Evolutionary conservation across 148 eudicot species (phyloP), one percentile per base, ranked within the genome.

Genomic region (Silene conica): DNA sequence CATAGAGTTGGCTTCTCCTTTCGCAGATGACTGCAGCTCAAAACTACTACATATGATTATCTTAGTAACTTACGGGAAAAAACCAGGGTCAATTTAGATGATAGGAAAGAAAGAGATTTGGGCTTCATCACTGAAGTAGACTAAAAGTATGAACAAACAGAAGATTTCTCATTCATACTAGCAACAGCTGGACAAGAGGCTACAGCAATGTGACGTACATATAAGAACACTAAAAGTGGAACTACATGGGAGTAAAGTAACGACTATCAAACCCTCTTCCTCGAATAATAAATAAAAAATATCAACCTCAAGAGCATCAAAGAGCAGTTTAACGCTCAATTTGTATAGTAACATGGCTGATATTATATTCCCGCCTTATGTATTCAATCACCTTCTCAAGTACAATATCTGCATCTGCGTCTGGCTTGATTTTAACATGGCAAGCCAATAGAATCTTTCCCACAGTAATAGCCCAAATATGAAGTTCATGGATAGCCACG

Each of bases 391-490:
- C 98, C 74, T 88, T 94, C 78, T 91, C 92, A 25, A 94, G 84
- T 64, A 89, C 97, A 85, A 87, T 20, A 60, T 91, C 98, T 23
- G 97, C 93, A 80, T 94, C 89, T 11, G 93, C 95, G 16, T 88
- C 90, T 1, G 90, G 93, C 70, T 50, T 84, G 70, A 91, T 73
- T 73, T 81, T 94, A 50, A 94, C 98, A 88, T 94, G 98, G 85
- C 97, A 89, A 82, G 98, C 94, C 65, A 94, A 60, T 55, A 91
- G 66, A 64, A 94, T 86, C 78, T 94, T 94, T 3, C 98, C 98
- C 0, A 94, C 93, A 0, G 98, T 94, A 67, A 94, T 91, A 21
- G 98, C 98, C 98, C 98, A 94, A 31, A 91, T 89, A 76, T 94
- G 98, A 74, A 94, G 80, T 76, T 94, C 98, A 70, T 94, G 98